Conservation (phyloP, 495 filamentous ascomycete genomes). For the Aspergillus carlsbadensis region DNA sequence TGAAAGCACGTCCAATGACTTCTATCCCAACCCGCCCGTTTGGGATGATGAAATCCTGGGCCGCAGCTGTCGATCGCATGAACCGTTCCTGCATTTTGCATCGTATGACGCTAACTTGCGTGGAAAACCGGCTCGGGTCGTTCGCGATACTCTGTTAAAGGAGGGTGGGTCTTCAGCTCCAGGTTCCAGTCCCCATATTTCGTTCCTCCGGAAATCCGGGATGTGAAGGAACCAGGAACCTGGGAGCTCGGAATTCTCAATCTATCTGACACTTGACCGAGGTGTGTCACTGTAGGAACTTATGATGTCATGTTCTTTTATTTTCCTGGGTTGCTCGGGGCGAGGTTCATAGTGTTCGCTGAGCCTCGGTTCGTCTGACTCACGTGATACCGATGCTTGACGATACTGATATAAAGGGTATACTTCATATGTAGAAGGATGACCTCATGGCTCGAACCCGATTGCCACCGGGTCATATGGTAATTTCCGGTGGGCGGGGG, state of each 20-base stretch:
- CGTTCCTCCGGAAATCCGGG: background rate
- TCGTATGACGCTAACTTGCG: constrained; percentile 9
- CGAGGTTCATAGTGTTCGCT: too few species aligned
- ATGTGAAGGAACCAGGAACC: background rate
- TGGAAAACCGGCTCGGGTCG: background rate
- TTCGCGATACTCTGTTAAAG: background rate
- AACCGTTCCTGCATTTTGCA: background rate
- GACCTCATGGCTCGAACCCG: background rate
- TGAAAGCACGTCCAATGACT: too few species aligned
- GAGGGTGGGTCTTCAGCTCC: constrained; percentile 5
- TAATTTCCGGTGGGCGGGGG: too few species aligned
- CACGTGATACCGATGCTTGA: too few species aligned
- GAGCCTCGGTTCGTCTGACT: too few species aligned
- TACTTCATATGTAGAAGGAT: too few species aligned
- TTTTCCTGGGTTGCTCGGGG: too few species aligned
- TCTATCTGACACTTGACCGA: too few species aligned
- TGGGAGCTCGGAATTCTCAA: too few species aligned
- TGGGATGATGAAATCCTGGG: background rate
- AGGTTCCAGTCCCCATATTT: background rate
- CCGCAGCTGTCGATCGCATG: constrained; percentile 6
- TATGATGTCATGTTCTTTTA: too few species aligned
- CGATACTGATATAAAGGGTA: too few species aligned
- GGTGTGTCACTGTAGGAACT: too few species aligned
- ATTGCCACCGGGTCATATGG: background rate
- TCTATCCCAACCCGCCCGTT: background rate